Evolutionary conservation across 177 flowering plant genomes (phyloP), one percentile per base, ranked within the genome.

Genomic region (Tripterygium wilfordii): DNA sequence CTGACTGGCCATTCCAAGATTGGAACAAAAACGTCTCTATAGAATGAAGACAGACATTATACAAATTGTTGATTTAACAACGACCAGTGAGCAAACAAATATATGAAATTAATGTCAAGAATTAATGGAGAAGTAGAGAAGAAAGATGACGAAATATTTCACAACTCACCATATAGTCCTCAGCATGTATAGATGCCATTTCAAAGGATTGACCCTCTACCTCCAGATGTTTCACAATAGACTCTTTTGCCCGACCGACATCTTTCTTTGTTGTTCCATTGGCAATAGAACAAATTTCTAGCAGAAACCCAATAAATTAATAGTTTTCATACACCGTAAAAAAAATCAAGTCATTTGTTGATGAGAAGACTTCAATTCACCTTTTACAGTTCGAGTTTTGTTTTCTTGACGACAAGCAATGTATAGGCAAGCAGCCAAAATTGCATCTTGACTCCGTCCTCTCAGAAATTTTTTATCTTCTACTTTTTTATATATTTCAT

Each of bases 391-490:
- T 2, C 91, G 82, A 35, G 97, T 89, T 50, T 68, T 83, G 66
- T 83, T 85, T 56, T 87, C 96, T 61, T 82, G 88, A 38, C 88
- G 66, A 60, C 97, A 90, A 63, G 96, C 96, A 50, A 90, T 81
- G 57, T 84, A 88, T 26, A 90, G 66, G 68, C 96, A 90, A 46
- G 95, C 95, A 60, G 95, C 97, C 66, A 75, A 60, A 29, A 88
- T 60, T 24, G 91, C 89, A 60, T 88, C 88, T 63, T 76, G 89
- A 56, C 85, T 90, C 55, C 89, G 82, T 53, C 96, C 96, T 64
- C 81, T 67, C 29, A 71, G 70, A 36, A 87, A 72, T 56, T 87
- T 90, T 27, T 74, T 79, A 67, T 90, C 91, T 68, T 87, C 96
- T 33, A 90, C 91, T 75, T 83, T 87, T 73, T 90, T 90, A 60